Percentiles rank a stretch among this genome's conserved stretches.
phyloP scores from a whole-genome alignment of 2,329 filamentous ascomycete genomes.

The Knoxdaviesia proteae region DNA sequence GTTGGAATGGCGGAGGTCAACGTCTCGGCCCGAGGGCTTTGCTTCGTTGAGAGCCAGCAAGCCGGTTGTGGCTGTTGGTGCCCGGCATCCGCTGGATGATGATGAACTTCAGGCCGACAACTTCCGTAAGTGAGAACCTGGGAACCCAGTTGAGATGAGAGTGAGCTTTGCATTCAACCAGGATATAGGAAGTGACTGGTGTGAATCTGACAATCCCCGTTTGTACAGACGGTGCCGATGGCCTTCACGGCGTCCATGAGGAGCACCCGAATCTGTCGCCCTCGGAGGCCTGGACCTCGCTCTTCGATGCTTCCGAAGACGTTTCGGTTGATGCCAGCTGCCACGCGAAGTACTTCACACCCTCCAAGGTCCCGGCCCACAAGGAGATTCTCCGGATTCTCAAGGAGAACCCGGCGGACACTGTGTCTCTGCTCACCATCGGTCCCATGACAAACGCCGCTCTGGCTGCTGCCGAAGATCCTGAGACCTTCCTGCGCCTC shows the following conservation, averaged over 20 bases:
- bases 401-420: slow-evolving; percentile 59
- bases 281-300: slow-evolving; percentile 49
- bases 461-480: slow-evolving; percentile 68
- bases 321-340: slow-evolving; percentile 9
- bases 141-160: background rate
- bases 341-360: slow-evolving; percentile 45
- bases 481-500: slow-evolving; percentile 68
- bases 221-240: slow-evolving; percentile 47
- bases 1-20: slow-evolving; percentile 55
- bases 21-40: slow-evolving; percentile 49
- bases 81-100: slow-evolving; percentile 68
- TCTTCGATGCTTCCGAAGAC: slow-evolving; percentile 31
- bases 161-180: too few relatives aligned
- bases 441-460: slow-evolving; percentile 91
- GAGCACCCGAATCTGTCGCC: slow-evolving; percentile 57
- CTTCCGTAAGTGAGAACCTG: slow-evolving; percentile 44
- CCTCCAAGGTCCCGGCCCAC: slow-evolving; percentile 54
- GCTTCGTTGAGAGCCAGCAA: slow-evolving; percentile 50
- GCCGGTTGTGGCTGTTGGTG: slow-evolving; percentile 71
- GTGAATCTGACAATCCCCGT: too few relatives aligned
- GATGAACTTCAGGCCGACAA: slow-evolving; percentile 64
- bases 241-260: slow-evolving; percentile 54
- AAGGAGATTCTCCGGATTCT: slow-evolving; percentile 80
- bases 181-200: too few relatives aligned
- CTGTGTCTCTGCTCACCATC: slow-evolving; percentile 74